Evolutionary conservation across 208 protist species (phyloP).

Genomic region (Wallacemonas sp.): DNA sequence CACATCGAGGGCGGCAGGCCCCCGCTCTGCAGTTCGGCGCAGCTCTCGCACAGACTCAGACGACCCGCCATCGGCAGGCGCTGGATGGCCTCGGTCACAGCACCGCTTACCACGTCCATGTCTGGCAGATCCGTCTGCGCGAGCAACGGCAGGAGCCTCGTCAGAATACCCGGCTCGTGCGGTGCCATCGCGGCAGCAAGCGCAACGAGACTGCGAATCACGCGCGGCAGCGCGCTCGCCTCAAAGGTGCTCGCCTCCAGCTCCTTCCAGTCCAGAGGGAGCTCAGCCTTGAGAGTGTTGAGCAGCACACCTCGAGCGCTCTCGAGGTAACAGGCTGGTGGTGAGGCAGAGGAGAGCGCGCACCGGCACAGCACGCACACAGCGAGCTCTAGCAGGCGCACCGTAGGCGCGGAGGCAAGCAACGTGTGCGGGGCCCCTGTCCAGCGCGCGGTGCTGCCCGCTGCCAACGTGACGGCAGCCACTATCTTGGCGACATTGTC

Average conservation of each 20-base stretch:
- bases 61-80: slow-evolving; percentile 1
- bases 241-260: slow-evolving; percentile 18
- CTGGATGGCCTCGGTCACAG: slow-evolving; percentile 17
- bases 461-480: neutral
- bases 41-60: slow-evolving; percentile 16
- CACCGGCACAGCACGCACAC: neutral
- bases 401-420: neutral
- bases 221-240: slow-evolving; percentile 14
- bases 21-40: slow-evolving; percentile 16
- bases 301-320: slow-evolving; percentile 2
- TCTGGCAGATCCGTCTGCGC: slow-evolving; percentile 29
- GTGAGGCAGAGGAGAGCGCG: neutral
- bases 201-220: slow-evolving; percentile 26
- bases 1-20: slow-evolving; percentile 24
- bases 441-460: neutral
- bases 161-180: slow-evolving; percentile 16
- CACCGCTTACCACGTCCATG: neutral
- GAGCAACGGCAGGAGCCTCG: slow-evolving; percentile 40
- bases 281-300: slow-evolving; percentile 30
- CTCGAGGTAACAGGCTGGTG: neutral
- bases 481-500: neutral
- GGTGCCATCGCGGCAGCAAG: slow-evolving; percentile 15
- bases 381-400: neutral
- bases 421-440: neutral
- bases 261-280: slow-evolving; percentile 58